Conservation (phyloP, 169 alveolate genomes). For the Eimeria maxima region DNA sequence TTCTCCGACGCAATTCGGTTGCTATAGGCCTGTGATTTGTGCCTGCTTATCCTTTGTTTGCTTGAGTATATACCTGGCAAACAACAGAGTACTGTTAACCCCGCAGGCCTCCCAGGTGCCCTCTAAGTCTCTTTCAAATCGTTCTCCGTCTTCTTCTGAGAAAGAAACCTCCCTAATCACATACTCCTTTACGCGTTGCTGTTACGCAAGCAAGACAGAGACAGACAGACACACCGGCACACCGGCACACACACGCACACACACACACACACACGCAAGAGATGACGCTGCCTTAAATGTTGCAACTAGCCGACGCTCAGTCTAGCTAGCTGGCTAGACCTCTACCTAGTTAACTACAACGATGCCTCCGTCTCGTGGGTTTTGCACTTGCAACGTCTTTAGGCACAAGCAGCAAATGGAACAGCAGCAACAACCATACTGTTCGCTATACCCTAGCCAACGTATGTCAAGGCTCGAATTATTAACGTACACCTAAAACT, state of each 20-base stretch:
- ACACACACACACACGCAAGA: background rate
- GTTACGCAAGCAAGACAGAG: too few relatives aligned
- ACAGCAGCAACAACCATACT: background rate
- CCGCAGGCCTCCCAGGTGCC: conserved; percentile 85
- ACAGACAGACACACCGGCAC: too few relatives aligned
- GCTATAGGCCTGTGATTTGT: background rate
- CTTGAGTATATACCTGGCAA: conserved; percentile 75
- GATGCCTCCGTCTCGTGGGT: background rate
- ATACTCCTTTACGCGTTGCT: conserved; percentile 74
- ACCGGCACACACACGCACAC: too few relatives aligned
- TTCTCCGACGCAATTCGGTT: background rate
- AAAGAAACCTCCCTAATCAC: conserved; percentile 64
- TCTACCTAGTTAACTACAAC: background rate
- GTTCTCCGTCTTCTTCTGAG: conserved; percentile 62
- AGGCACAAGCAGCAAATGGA: background rate
- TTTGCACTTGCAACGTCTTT: background rate
- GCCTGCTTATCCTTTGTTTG: background rate
- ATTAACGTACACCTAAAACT: background rate
- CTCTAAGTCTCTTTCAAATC: conserved; percentile 78
- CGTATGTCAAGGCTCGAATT: background rate
- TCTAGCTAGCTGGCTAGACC: background rate
- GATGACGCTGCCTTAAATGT: background rate
- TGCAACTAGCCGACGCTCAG: background rate
- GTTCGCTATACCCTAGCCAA: background rate
- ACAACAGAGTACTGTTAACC: conserved; percentile 80